Evolutionary conservation across 2,329 filamentous ascomycete species (phyloP), one percentile per base, ranked within the genome.

Genomic region (Colletotrichum magnum): DNA sequence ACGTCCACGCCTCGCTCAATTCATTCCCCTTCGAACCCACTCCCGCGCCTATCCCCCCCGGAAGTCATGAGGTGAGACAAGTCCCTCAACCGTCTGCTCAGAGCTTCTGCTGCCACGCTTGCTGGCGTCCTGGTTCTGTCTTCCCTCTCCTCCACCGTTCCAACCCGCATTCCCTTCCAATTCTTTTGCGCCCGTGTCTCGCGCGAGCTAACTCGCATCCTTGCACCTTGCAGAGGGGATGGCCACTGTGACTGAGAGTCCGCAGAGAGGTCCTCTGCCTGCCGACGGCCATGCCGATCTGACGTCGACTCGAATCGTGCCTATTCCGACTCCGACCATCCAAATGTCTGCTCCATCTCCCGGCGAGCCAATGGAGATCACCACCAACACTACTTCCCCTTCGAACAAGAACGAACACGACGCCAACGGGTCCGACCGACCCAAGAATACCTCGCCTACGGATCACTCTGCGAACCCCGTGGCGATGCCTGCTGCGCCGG

Each of bases 331-430:
- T 72, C 82, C 86, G 45, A 86, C 83, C 68, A 86, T 89, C 76
- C 86, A 87, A 77, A 88, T 87, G 81, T 89, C 89, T 72, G 84
- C 87, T 62, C 86, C 88, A 21, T 86, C 85, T 57, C 85, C 86
- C 36, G 87, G 85, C 73, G 87, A 89, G 66, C 87, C 87, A 68
- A 91, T 90, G 88, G 88, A 90, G 70, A 84, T 89, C 72, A 87
- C 87, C 60, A 82, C 84, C 70, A 83, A 82, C 77, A 80, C 82
- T 68, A 64, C 51, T 24, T 65, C 65, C 36, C 61, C 70, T 50
- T 41, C 63, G 58, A 36, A 59, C 57, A 68, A 70, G 51, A 26
- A 71, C 64, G 50, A 68, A n/a, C 67, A 71, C 64, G 76, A 76
- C 43, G 70, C 72, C 70, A 79, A 76, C 71, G 69, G 72, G 72